A percentile compares a stretch with the other conserved stretches of the same genome.
Evolutionary conservation across 176 grass and related monocot genomes (phyloP).

Genomic region (Paspalum vaginatum): DNA sequence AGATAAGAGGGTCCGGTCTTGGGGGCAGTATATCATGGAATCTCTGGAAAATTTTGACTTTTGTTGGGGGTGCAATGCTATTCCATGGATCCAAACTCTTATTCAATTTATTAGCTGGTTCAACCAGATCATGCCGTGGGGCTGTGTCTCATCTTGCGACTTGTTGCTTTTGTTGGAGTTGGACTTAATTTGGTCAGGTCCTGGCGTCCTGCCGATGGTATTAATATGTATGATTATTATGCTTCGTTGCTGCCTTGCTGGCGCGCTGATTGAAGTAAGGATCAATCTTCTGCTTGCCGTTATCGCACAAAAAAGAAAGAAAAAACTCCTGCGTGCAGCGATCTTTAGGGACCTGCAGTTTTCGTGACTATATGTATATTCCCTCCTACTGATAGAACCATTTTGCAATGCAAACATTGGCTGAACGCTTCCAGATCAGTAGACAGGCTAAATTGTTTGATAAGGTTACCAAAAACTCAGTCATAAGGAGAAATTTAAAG

Average conservation of each 20-base stretch:
- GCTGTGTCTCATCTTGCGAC: neutral
- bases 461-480: neutral
- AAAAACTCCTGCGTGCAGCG: neutral
- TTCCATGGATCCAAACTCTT: constrained; percentile 35
- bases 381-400: neutral
- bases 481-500: neutral
- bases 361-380: neutral
- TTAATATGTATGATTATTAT: neutral
- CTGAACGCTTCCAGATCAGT: neutral
- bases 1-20: constrained; percentile 27
- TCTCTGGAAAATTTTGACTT: constrained; percentile 46
- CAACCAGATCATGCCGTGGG: neutral
- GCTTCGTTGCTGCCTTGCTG: neutral
- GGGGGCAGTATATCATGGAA: constrained; percentile 28
- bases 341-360: neutral
- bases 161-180: neutral
- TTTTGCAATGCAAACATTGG: neutral
- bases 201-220: neutral
- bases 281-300: too few species aligned
- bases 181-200: neutral
- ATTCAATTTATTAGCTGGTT: constrained; percentile 5
- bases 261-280: too few species aligned
- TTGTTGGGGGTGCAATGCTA: constrained; percentile 7
- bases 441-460: neutral
- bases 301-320: too few species aligned